phyloP scores from a whole-genome alignment of 495 filamentous ascomycete species.

The Xylaria bambusicola region DNA sequence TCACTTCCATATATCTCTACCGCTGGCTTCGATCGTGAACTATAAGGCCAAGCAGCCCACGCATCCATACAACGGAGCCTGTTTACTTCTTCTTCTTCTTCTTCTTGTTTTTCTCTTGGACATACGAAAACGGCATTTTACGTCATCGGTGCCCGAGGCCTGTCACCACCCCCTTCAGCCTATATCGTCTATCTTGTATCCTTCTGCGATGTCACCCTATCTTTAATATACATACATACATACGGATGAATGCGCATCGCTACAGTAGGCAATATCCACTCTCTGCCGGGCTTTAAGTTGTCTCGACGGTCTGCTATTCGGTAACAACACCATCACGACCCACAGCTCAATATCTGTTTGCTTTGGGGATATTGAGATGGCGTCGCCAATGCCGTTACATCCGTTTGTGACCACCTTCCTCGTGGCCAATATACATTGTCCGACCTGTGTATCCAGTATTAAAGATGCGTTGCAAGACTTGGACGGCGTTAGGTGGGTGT shows the following conservation, averaged over 20 bases:
- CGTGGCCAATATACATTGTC: slow-evolving; percentile 62
- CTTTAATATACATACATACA: slow-evolving; percentile 12
- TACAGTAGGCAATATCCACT: slow-evolving; percentile 6
- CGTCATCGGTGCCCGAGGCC: neutral
- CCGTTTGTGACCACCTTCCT: slow-evolving; percentile 47
- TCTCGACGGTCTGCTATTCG: neutral
- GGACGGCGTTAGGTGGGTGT: slow-evolving; percentile 51
- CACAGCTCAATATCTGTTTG: slow-evolving; percentile 5
- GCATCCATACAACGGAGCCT: too few relatives aligned
- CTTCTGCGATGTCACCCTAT: slow-evolving; percentile 7
- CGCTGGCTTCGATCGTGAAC: too few relatives aligned
- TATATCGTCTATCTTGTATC: slow-evolving; percentile 7
- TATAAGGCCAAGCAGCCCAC: too few relatives aligned
- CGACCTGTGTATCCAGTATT: slow-evolving; percentile 60
- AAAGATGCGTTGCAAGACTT: slow-evolving; percentile 45
- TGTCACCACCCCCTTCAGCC: slow-evolving; percentile 9
- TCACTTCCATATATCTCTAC: too few relatives aligned
- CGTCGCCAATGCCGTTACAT: slow-evolving; percentile 19
- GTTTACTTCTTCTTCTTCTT: neutral
- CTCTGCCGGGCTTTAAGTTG: neutral
- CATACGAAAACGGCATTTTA: neutral
- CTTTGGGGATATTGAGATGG: slow-evolving; percentile 23
- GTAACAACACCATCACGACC: neutral
- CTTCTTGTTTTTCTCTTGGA: neutral
- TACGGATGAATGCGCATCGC: slow-evolving; percentile 11